Evolutionary conservation across 331 rosid species (phyloP).

Genomic region (Pyracantha coccinea): DNA sequence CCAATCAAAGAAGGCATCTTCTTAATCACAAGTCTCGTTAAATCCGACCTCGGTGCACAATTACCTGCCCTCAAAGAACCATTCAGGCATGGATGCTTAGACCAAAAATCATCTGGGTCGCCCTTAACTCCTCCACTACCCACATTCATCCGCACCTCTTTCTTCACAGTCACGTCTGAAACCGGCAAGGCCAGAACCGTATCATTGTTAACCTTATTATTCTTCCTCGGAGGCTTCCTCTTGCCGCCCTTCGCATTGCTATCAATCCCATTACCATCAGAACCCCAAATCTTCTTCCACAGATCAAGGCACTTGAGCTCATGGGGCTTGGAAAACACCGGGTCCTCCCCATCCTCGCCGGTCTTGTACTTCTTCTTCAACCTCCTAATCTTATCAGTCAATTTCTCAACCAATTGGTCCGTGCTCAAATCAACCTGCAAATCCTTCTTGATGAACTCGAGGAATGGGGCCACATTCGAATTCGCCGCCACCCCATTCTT

Average conservation of each 20-base stretch:
- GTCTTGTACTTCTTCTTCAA: constrained; percentile 38
- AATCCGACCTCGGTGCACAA: background rate
- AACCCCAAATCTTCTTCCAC: constrained; percentile 35
- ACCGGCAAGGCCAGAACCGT: constrained; percentile 17
- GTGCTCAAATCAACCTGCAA: constrained; percentile 30
- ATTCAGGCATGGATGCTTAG: constrained; percentile 21
- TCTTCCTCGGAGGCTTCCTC: constrained; percentile 14
- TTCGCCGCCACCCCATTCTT: constrained; percentile 27
- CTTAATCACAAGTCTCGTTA: background rate
- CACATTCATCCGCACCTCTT: constrained; percentile 1
- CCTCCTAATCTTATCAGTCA: constrained; percentile 33
- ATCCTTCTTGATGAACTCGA: constrained; percentile 29
- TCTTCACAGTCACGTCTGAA: constrained; percentile 2
- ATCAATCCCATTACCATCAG: constrained; percentile 8
- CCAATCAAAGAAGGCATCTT: constrained; percentile 24
- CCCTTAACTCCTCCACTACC: constrained; percentile 7
- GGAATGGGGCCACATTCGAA: constrained; percentile 23
- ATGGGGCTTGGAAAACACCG: constrained; percentile 25
- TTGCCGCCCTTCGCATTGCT: background rate
- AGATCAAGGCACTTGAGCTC: constrained; percentile 26
- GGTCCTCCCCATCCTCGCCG: constrained; percentile 24
- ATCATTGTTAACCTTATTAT: background rate
- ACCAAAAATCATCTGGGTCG: constrained; percentile 13
- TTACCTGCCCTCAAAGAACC: constrained; percentile 13
- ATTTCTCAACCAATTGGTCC: constrained; percentile 8